Evolutionary conservation across 2,329 filamentous ascomycete species (phyloP).

Genomic region (Neocatenulostroma microsporum): DNA sequence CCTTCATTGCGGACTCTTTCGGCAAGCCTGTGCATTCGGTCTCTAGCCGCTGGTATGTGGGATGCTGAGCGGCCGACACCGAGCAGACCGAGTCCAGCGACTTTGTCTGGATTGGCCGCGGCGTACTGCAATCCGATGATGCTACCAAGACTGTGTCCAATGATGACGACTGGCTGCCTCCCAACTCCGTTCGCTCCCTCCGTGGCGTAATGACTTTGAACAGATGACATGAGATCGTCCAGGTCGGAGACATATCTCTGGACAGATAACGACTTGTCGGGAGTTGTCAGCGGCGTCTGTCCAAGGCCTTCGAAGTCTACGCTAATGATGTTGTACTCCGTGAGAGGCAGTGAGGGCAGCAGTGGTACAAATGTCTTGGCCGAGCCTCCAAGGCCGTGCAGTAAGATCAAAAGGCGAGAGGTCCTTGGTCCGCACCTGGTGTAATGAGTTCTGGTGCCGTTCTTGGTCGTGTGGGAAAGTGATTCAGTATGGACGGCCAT

Average conservation of each 20-base stretch:
- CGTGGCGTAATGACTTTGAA: constrained; percentile 4
- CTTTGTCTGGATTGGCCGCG: constrained; percentile 3
- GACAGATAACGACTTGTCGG: constrained; percentile 3
- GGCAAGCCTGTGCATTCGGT: constrained; percentile 9
- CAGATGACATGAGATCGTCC: constrained; percentile 9
- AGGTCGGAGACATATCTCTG: constrained; percentile 10
- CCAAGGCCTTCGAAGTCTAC: constrained; percentile 12
- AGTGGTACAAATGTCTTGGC: constrained; percentile 7
- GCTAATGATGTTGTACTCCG: constrained; percentile 4
- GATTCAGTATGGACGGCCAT: too few relatives aligned
- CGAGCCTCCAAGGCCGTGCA: constrained; percentile 10
- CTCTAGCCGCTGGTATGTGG: constrained; percentile 7
- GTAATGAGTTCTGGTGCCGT: constrained; percentile 1
- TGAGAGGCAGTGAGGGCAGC: constrained; percentile 5
- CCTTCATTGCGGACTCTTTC: constrained; percentile 7
- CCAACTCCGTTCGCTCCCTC: not conserved
- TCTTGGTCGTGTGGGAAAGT: too few relatives aligned
- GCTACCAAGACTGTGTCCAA: constrained; percentile 10
- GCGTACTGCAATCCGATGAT: constrained; percentile 12
- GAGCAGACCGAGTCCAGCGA: constrained; percentile 26
- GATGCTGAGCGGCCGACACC: constrained; percentile 10
- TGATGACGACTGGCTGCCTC: constrained; percentile 6
- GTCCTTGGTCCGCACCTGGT: constrained; percentile 4
- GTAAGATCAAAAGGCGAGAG: constrained; percentile 5
- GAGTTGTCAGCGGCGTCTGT: constrained; percentile 1